These are phyloP conservation scores for Erysiphe pulchra DNA, from an alignment of 2,329 filamentous ascomycete genomes.

Conservation along the genomic window DNA sequence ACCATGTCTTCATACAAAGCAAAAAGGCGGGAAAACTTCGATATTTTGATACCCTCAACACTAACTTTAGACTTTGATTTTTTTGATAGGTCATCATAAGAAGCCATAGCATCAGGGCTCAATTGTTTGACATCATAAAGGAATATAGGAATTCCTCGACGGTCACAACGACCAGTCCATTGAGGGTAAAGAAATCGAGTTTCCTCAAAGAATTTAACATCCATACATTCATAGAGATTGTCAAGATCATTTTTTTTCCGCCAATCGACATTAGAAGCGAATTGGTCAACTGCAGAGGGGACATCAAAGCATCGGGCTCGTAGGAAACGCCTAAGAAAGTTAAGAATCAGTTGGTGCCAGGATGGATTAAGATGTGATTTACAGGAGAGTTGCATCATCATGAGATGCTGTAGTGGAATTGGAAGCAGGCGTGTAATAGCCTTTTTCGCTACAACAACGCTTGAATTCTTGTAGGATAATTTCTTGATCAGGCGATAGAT, in stretches of 20 bases:
- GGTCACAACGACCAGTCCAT: conserved; percentile 81
- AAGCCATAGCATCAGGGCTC: conserved; percentile 54
- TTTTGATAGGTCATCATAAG: conserved; percentile 42
- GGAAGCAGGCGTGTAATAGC: conserved; percentile 27
- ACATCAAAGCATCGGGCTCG: conserved; percentile 63
- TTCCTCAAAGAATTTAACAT: conserved; percentile 60
- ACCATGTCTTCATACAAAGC: conserved; percentile 85
- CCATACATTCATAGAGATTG: conserved; percentile 63
- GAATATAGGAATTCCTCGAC: conserved; percentile 75
- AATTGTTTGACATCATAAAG: conserved; percentile 69
- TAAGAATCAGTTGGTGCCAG: neutral
- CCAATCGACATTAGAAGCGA: conserved; percentile 75
- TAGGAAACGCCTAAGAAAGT: conserved; percentile 46
- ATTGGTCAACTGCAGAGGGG: conserved; percentile 56
- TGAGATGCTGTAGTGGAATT: conserved; percentile 24
- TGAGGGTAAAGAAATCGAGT: conserved; percentile 70
- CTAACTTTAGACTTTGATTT: conserved; percentile 33
- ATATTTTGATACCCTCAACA: conserved; percentile 37
- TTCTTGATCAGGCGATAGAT: conserved; percentile 44
- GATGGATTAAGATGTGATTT: conserved; percentile 13
- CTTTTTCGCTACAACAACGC: conserved; percentile 33
- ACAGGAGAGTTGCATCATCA: conserved; percentile 51
- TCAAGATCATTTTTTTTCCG: conserved; percentile 55
- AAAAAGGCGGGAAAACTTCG: conserved; percentile 64
- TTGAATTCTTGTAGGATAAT: conserved; percentile 49